These are phyloP conservation scores for Odonthalia washingtoniensis DNA, from an alignment of 31 red algal species.

Conservation along the genomic window DNA sequence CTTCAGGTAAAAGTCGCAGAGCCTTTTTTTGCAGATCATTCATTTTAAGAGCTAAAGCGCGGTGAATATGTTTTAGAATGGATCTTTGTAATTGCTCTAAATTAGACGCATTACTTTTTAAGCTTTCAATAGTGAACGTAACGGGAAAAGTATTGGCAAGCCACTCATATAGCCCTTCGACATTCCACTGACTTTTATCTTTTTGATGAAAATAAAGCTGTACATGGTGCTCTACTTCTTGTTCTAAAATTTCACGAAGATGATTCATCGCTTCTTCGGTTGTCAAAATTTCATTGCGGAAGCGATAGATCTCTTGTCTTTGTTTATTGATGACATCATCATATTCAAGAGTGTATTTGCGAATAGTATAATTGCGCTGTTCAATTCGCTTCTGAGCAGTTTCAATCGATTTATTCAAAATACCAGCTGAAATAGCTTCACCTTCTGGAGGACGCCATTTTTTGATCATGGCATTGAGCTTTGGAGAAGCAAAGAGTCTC, in stretches of 20 bases:
- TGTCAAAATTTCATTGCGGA: background rate
- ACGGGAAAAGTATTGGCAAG: background rate
- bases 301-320: slow-evolving; percentile 19
- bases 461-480: background rate
- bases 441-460: background rate
- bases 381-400: slow-evolving; percentile 23
- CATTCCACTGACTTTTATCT: slow-evolving; percentile 6
- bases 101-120: background rate
- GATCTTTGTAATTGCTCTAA: background rate
- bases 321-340: slow-evolving; percentile 49
- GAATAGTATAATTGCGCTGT: slow-evolving; percentile 10
- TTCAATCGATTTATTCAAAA: background rate
- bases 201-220: too few species aligned
- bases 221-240: too few species aligned
- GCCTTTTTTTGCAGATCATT: slow-evolving; percentile 2
- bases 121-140: background rate
- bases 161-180: background rate
- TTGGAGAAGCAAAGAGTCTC: background rate
- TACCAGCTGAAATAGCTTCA: background rate
- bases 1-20: too few species aligned
- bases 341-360: slow-evolving; percentile 44
- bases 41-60: slow-evolving; percentile 14
- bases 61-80: too few species aligned
- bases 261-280: background rate
- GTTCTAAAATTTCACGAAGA: background rate